phyloP scores from a whole-genome alignment of 345 rosid species.

The Syzygium jambos region DNA sequence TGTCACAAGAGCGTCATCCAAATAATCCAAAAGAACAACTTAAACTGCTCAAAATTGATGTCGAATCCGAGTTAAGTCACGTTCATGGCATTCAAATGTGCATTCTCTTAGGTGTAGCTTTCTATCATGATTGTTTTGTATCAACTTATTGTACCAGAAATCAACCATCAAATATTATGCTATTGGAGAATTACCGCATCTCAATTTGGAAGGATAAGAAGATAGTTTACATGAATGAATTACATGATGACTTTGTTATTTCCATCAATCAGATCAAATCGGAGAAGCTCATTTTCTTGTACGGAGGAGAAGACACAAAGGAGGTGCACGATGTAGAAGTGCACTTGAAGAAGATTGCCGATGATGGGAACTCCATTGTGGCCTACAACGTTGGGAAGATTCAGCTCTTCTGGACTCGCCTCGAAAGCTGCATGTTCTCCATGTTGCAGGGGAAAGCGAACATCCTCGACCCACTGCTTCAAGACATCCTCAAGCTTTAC shows the following conservation, averaged over 20 bases:
- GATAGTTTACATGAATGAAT: neutral
- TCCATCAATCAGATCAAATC: neutral
- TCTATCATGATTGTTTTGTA: neutral
- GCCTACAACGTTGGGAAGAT: neutral
- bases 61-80: neutral
- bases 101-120: neutral
- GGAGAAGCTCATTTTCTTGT: constrained; percentile 3
- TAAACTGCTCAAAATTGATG: neutral
- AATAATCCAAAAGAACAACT: neutral
- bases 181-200: too few species aligned
- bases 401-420: neutral
- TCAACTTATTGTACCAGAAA: too few species aligned
- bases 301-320: constrained; percentile 4
- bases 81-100: neutral
- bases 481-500: constrained; percentile 6
- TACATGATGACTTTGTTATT: neutral
- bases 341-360: constrained; percentile 2
- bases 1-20: neutral
- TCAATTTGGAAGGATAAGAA: neutral
- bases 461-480: neutral
- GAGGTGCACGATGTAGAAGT: neutral
- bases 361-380: neutral
- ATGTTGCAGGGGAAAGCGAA: constrained; percentile 1
- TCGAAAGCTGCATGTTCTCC: constrained; percentile 9
- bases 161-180: too few species aligned